Conservation (phyloP, 139 green algal species). For the Coelastrella sp. region DNA sequence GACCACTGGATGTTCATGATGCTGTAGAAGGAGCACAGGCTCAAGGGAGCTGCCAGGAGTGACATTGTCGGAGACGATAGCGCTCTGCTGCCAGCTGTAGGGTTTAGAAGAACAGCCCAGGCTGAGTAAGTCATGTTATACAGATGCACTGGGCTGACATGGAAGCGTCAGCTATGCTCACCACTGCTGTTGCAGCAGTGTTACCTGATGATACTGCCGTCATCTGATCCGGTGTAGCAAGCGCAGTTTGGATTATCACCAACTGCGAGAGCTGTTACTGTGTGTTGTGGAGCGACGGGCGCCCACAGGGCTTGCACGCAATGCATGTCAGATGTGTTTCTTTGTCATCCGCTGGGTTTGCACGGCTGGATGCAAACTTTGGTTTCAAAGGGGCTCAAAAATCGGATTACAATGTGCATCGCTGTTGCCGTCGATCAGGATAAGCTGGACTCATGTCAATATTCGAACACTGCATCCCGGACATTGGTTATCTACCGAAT, state of each 20-base stretch:
- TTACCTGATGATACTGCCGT: conserved; percentile 42
- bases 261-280: background rate
- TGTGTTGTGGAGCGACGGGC: background rate
- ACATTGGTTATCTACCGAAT: too few relatives aligned
- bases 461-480: too few relatives aligned
- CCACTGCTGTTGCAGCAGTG: background rate
- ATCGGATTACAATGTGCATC: too few relatives aligned
- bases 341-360: too few relatives aligned
- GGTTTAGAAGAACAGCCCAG: too few relatives aligned
- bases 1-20: conserved; percentile 20
- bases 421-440: too few relatives aligned
- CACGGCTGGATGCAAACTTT: too few relatives aligned
- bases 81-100: conserved; percentile 38
- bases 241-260: background rate
- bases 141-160: too few relatives aligned
- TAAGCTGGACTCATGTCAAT: too few relatives aligned
- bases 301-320: conserved; percentile 19
- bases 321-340: conserved; percentile 2
- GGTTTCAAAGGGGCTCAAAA: too few relatives aligned
- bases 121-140: too few relatives aligned
- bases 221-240: conserved; percentile 5
- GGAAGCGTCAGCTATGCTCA: background rate
- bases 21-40: conserved; percentile 34
- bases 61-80: background rate
- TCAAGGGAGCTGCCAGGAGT: conserved; percentile 6